These are phyloP conservation scores for Ceratocystis albifundus DNA, from an alignment of 2,329 filamentous ascomycete species.

Conservation along the genomic window DNA sequence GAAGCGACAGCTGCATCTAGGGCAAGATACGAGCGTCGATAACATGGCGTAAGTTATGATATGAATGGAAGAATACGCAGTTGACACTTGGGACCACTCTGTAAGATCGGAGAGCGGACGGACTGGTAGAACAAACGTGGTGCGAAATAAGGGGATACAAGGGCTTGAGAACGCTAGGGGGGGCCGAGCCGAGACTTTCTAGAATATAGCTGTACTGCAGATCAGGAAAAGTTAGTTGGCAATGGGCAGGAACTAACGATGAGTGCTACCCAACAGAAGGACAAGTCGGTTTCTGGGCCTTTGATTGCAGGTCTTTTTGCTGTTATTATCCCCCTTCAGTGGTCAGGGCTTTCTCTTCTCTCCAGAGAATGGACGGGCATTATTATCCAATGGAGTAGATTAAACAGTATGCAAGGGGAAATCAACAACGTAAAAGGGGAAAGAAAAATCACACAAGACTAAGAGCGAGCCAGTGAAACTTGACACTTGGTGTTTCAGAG, in stretches of 20 bases:
- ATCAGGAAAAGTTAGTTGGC: background rate
- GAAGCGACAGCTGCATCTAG: background rate
- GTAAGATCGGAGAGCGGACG: no score
- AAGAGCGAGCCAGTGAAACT: slow-evolving; percentile 5
- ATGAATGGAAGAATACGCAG: background rate
- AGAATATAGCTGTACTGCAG: background rate
- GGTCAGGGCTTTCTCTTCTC: no score
- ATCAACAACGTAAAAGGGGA: slow-evolving; percentile 15
- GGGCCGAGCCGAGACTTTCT: background rate
- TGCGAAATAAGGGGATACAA: no score
- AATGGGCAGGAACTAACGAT: background rate
- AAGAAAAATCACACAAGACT: slow-evolving; percentile 17
- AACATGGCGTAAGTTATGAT: background rate
- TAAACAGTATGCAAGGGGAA: slow-evolving; percentile 16
- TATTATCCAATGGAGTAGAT: background rate
- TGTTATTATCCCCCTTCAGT: no score
- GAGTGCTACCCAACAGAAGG: background rate
- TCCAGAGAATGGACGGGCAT: no score
- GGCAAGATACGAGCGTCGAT: background rate
- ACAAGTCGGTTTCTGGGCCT: background rate
- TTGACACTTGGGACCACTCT: background rate
- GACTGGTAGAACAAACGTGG: no score
- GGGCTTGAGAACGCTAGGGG: background rate
- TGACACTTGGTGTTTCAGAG: slow-evolving; percentile 16
- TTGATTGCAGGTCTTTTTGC: no score